Evolutionary conservation across 805 yeast genomes (phyloP).

Genomic region (Lipomyces japonicus): DNA sequence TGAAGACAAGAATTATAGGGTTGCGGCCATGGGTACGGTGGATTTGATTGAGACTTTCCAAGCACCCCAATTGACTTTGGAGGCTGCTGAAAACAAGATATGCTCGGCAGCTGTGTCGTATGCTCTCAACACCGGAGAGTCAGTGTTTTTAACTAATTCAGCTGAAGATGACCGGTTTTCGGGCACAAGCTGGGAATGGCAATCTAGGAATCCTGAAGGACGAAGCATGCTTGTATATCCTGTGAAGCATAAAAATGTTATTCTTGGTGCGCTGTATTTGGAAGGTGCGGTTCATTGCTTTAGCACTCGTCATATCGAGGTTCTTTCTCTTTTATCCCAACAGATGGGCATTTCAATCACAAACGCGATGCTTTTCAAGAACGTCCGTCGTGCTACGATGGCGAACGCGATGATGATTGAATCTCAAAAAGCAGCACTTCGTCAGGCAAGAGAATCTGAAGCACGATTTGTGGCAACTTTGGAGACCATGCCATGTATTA

Average conservation of each 20-base stretch:
- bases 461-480: slow-evolving; percentile 28
- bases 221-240: slow-evolving; percentile 28
- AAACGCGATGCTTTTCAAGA: slow-evolving; percentile 28
- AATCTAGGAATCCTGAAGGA: slow-evolving; percentile 15
- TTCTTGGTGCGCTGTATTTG: slow-evolving; percentile 26
- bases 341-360: slow-evolving; percentile 31
- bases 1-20: slow-evolving; percentile 18
- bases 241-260: slow-evolving; percentile 21
- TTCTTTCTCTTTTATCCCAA: slow-evolving; percentile 25
- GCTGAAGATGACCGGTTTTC: slow-evolving; percentile 20
- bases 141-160: slow-evolving; percentile 19
- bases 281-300: slow-evolving; percentile 30
- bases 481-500: slow-evolving; percentile 30
- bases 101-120: slow-evolving; percentile 16
- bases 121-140: slow-evolving; percentile 20
- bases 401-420: slow-evolving; percentile 31
- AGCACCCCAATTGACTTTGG: slow-evolving; percentile 8
- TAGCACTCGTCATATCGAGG: slow-evolving; percentile 28
- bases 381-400: slow-evolving; percentile 28
- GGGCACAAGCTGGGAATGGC: slow-evolving; percentile 20
- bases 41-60: slow-evolving; percentile 13
- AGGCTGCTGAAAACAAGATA: slow-evolving; percentile 6
- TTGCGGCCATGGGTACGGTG: slow-evolving; percentile 28
- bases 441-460: slow-evolving; percentile 28
- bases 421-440: slow-evolving; percentile 24